Base-by-base conservation (phyloP, 2,329 filamentous ascomycete species). In the Paradendryphiella salina region DNA sequence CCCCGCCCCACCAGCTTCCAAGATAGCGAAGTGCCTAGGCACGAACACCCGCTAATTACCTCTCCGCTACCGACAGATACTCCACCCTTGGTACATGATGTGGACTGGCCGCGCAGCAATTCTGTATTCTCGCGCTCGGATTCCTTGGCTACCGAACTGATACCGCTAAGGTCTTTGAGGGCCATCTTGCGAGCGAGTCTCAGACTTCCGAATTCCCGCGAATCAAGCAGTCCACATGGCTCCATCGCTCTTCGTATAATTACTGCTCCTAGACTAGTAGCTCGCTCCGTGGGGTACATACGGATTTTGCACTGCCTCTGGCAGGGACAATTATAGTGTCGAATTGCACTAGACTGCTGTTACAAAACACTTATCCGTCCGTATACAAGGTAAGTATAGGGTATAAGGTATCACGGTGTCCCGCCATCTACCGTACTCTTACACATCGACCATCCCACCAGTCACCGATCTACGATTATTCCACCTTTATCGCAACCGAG, bases 391-490 rank as follows among this genome's bases (percentile, higher is more conserved):
- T 2, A 10, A 34, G 23, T 26, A 9, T 38, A 35, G 39, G 46
- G 50, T 63, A 63, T 63, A 64, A 64, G 57, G 44, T 23, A 50
- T 43, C 20, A 26, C 20, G 13, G n/a, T 13, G 23, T 39, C 31
- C 41, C 41, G 8, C 28, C 34, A 11, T 23, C 41, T 51, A 34
- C 20, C 36, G 15, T 21, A 38, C 15, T 46, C 35, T 29, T 28
- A 43, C 50, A 21, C 14, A 34, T 17, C 28, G 21, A 21, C 17
- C 26, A 21, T 20, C n/a, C 13, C 28, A 9, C n/a, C 26, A 26
- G 3, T 23, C 18, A 20, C 13, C 21, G 26, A 38, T 5, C n/a
- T 1, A 23, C n/a, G 3, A 10, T 11, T 11, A 13, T 21, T 42
- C 15, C 11, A 11, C 18, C 17, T 21, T 20, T 4, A 26, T 10